phyloP scores from a whole-genome alignment of 352 stramenopile genomes.

The Phytophthora cryptogea region DNA sequence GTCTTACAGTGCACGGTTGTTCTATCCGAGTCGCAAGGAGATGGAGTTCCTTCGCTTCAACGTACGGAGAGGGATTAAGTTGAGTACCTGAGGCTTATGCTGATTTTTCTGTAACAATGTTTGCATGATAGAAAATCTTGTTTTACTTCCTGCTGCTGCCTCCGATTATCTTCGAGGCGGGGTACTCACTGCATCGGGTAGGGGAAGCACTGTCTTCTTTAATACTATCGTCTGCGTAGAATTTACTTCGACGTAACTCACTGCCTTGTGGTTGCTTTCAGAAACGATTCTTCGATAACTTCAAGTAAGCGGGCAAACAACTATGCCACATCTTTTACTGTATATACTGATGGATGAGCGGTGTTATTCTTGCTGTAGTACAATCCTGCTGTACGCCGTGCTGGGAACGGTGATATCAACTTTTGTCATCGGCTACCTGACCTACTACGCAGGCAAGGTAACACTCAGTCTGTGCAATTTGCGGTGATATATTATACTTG shows the following conservation, averaged over 20 bases:
- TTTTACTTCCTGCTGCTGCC: conserved; percentile 98
- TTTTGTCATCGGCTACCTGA: conserved; percentile 95
- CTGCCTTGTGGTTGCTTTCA: conserved; percentile 13
- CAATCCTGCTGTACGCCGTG: conserved; percentile 95
- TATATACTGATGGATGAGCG: background rate
- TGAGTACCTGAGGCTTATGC: background rate
- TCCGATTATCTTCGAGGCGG: conserved; percentile 98
- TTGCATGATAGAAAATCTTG: conserved; percentile 67
- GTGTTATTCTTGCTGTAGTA: conserved; percentile 40
- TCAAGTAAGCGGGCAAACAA: conserved; percentile 56
- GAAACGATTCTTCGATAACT: conserved; percentile 97
- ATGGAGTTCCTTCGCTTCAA: conserved; percentile 92
- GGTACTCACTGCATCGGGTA: conserved; percentile 91
- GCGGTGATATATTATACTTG: background rate
- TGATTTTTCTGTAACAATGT: background rate
- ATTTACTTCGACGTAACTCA: background rate
- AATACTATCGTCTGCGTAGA: background rate
- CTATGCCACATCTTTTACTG: background rate
- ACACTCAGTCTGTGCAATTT: background rate
- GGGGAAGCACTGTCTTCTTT: background rate
- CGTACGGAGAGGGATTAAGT: conserved; percentile 29
- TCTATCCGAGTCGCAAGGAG: conserved; percentile 86
- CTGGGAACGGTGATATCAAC: conserved; percentile 96
- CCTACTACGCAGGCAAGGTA: conserved; percentile 85
- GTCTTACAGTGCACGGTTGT: conserved; percentile 61